Percentiles rank a stretch among this genome's conserved stretches.
Conservation (phyloP, 768 basidiomycete species). For the Amanita muscaria region DNA sequence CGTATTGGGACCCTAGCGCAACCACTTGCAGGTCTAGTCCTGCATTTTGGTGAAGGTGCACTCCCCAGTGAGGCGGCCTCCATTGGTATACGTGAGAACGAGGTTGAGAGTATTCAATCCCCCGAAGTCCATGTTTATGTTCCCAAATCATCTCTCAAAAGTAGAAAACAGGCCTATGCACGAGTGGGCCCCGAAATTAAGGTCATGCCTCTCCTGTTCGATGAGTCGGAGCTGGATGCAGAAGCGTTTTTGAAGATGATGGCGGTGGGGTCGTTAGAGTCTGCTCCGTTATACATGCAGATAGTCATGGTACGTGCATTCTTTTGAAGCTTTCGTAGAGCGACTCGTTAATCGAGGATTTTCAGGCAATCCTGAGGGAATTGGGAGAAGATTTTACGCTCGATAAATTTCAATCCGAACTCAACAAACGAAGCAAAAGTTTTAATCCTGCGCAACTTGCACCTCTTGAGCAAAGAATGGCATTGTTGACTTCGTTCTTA, state of each 20-base stretch:
- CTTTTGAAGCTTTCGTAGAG: not conserved
- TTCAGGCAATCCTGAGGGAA: conserved; percentile 46
- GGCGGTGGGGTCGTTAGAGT: conserved; percentile 54
- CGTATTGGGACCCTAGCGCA: conserved; percentile 43
- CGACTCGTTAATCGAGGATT: not conserved
- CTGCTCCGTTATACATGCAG: conserved; percentile 63
- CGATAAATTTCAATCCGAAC: conserved; percentile 34
- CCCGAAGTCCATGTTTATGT: conserved; percentile 44
- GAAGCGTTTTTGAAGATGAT: conserved; percentile 68
- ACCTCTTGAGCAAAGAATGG: conserved; percentile 55
- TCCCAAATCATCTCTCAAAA: conserved; percentile 50
- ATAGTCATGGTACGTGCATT: conserved; percentile 43
- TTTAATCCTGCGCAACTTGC: conserved; percentile 51
- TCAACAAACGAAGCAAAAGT: conserved; percentile 36
- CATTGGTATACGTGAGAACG: conserved; percentile 35
- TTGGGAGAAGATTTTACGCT: conserved; percentile 55
- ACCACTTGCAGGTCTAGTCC: conserved; percentile 52
- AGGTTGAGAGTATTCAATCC: conserved; percentile 19
- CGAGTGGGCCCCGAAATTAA: conserved; percentile 39
- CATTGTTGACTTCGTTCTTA: conserved; percentile 51
- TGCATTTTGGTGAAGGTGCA: conserved; percentile 65
- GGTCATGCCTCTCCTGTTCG: conserved; percentile 48
- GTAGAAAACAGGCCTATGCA: conserved; percentile 47
- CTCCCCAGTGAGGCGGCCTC: conserved; percentile 63
- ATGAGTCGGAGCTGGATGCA: conserved; percentile 56